phyloP scores from a whole-genome alignment of 2,329 filamentous ascomycete genomes.

The Ceratocystis alfenasii region DNA sequence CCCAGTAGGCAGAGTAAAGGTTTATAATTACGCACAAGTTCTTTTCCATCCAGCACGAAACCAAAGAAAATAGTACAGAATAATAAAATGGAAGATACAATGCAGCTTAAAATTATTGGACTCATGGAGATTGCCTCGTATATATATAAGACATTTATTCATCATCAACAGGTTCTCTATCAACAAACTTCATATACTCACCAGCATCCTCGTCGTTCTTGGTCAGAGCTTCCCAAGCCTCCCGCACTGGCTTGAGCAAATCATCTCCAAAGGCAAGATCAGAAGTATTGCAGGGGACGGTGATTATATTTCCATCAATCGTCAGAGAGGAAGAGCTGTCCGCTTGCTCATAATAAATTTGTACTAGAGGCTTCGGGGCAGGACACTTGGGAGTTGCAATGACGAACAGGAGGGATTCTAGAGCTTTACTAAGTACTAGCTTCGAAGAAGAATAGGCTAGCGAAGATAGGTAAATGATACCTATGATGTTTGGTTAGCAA shows the following conservation, averaged over 20 bases:
- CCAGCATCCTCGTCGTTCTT: conserved; percentile 35
- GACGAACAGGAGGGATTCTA: conserved; percentile 34
- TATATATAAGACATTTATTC: conserved; percentile 42
- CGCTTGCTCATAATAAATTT: conserved; percentile 45
- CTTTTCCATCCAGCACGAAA: not conserved
- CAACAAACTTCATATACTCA: conserved; percentile 67
- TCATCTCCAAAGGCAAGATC: conserved; percentile 65
- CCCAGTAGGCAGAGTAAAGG: not conserved
- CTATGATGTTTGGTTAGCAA: conserved; percentile 29
- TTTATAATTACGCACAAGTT: no score
- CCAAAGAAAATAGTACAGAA: not conserved
- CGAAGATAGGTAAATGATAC: conserved; percentile 33
- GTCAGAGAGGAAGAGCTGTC: conserved; percentile 26
- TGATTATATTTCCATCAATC: conserved; percentile 36
- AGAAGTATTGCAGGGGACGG: conserved; percentile 47
- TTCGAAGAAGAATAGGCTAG: conserved; percentile 30
- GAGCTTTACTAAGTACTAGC: conserved; percentile 31
- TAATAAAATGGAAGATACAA: not conserved
- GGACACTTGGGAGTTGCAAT: conserved; percentile 15
- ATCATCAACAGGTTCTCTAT: conserved; percentile 51
- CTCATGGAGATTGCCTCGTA: not conserved
- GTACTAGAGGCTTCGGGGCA: conserved; percentile 35
- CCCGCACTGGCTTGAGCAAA: conserved; percentile 52
- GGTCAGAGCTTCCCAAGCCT: conserved; percentile 56
- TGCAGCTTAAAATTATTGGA: not conserved